These are phyloP conservation scores for Eucommia ulmoides DNA, from an alignment of 257 asterid species.

Conservation along the genomic window DNA sequence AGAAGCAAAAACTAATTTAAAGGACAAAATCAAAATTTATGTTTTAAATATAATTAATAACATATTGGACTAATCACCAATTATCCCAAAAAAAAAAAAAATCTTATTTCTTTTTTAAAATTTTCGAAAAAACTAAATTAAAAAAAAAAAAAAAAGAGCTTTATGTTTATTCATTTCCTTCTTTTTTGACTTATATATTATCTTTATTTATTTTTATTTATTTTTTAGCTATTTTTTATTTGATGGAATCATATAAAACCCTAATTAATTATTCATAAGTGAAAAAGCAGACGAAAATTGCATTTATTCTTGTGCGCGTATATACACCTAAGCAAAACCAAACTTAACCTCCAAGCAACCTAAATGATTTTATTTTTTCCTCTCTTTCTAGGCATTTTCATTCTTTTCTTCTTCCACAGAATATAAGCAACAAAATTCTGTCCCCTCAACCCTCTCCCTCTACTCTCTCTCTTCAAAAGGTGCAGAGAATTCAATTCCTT, in stretches of 20 bases:
- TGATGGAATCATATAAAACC: not conserved
- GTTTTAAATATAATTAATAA: no score
- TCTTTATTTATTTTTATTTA: no score
- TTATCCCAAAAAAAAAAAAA: no score
- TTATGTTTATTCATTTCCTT: no score
- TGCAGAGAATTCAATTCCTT: conserved; percentile 24
- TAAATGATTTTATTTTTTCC: conserved; percentile 12
- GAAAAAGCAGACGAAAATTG: not conserved
- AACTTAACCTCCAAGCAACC: conserved; percentile 95
- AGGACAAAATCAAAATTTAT: no score
- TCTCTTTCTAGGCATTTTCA: conserved; percentile 3
- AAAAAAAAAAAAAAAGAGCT: no score
- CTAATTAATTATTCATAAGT: not conserved
- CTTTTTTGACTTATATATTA: no score
- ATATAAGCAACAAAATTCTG: conserved; percentile 25
- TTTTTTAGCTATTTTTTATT: no score
- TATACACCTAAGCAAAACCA: conserved; percentile 26
- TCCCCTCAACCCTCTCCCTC: not conserved
- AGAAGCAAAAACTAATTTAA: no score
- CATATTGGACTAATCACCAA: no score
- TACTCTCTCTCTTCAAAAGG: conserved; percentile 6
- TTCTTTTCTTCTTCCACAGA: conserved; percentile 21
- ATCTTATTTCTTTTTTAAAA: no score
- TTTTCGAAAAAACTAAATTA: no score
- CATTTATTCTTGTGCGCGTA: conserved; percentile 18